Evolutionary conservation across 2,329 filamentous ascomycete species (phyloP), one percentile per base, ranked within the genome.

Genomic region (Shiraia sp.): DNA sequence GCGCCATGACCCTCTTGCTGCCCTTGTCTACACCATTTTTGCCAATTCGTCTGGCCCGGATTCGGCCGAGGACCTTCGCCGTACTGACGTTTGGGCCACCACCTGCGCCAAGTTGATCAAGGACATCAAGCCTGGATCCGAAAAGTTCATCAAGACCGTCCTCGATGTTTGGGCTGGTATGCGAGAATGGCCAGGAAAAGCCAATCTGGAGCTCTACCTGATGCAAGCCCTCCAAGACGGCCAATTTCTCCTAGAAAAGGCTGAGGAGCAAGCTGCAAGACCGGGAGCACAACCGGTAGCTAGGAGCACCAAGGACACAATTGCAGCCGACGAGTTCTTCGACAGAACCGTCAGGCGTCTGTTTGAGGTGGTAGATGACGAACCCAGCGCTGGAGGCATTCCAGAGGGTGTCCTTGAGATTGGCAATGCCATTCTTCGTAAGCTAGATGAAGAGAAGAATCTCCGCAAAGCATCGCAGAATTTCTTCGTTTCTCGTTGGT

Each of bases 201-300:
- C 86, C 54, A 93, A 90, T 51, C 84, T 99, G 77, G 91, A 96
- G 72, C 87, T 90, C 72, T 97, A 92, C 68, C 80, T 99, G 10
- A 93, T 96, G 88, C 88, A 93, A 65, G 89, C 95, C 46, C 80
- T 99, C 23, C 89, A 96, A 70, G 88, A 95, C 58, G 93, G 93
- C 53, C 87, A 90, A 27, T 96, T 96, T 64, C 77, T 97, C 42
- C 77, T 96, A 56, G 90, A 96, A 62, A 85, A 87, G 62, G 85
- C 88, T 59, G 88, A 91, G 68, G 87, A 90, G 62, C 86, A 89
- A 57, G 79, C 69, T 6, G 62, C 87, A 49, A 81, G 84, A 25
- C 83, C 85, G 46, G 78, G 86, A 51, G 80, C 86, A 5, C 84
- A 90, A 69, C 75, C 88, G 28, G 84, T 86, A 40, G 79, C 84